Evolutionary conservation across 495 filamentous ascomycete genomes (phyloP), one percentile per base, ranked within the genome.

Genomic region (Hyphodiscus hymeniophilus): DNA sequence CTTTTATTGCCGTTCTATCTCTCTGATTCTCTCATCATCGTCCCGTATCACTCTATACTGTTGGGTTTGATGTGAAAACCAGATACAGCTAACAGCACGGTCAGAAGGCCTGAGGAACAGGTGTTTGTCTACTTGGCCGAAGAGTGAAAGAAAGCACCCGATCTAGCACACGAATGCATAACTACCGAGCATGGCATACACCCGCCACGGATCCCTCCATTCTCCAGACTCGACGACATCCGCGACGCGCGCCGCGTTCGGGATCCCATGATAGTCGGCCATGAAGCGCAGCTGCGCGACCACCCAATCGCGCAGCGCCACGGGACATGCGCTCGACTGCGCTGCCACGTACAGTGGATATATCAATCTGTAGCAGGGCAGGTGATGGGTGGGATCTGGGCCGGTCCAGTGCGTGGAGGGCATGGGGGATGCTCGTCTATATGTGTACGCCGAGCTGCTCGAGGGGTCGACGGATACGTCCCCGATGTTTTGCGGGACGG

Each of bases 401-500:
- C 23, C 21, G 16, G 34, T 36, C 34, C 4, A 7, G 4, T 36
- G 34, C 34, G 4, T 18, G 34, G 13, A 3, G 4, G 34, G 17
- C 34, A n/a, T 15, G 15, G 13, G 17, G 17, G 26, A 28, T 28
- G 4, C 26, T 10, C 10, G 10, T 4, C 26, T 28, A 10, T n/a
- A 28, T 10, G 26, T 28, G 5, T 10, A 4, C 10, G 26, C 26
- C 26, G 10, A 28, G 5, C 10, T 28, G 17, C 15, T 5, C 4
- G 15, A 18, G 13, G 4, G 6, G 15, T n/a, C 34, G 13, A 6
- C 34, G 15, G 34, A 36, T 3, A 36, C 4, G 13, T 36, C 34
- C 15, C 34, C 20, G 6, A 47, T 35, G 32, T 38, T 38, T 39
- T 47, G 45, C 13, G 45, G 45, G n/a, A 47, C 31, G 12, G 46